Base-by-base conservation (phyloP, 371 early-diverging fungal genomes). In the Zychaea mexicana region DNA sequence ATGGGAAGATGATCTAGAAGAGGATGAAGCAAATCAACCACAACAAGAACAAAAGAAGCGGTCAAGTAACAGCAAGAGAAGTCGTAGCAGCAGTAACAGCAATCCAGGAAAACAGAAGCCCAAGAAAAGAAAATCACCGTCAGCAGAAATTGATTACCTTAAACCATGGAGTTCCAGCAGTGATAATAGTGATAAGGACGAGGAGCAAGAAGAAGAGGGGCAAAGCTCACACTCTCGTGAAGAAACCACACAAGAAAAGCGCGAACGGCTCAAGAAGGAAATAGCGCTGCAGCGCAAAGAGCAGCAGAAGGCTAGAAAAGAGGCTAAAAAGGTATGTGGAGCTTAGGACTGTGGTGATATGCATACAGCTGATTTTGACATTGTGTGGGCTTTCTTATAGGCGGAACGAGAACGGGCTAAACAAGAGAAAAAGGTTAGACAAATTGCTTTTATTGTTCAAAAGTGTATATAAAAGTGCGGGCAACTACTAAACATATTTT, bases 301-400 rank as follows among this genome's bases (percentile, higher is more conserved):
- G 54, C 27, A 17, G 19, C 38, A 53, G 31, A 26, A 49, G 53
- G 47, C 57, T 66, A 62, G 31, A 49, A 57, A 49, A 47, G 47
- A 49, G 53, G 64, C 58, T 33, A 53, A 59, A 19, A 59, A 59
- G 39, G 52, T 46, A 57, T 17, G 24, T 45, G 24, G 42, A 57
- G 60, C 68, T 72, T 60, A 66, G 62, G 27, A 61, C n/a, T n/a
- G n/a, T n/a, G n/a, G 36, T 36, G 36, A 36, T 36, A 2, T 36
- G 8, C 0, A 36, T 36, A 36, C 8, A 36, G 36, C 8, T 36
- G 2, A 36, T 36, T 1, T 10, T 2, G 15, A 36, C 15, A 36
- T 10, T 15, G 36, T n/a, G n/a, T n/a, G n/a, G n/a, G n/a, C n/a
- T n/a, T n/a, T n/a, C n/a, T n/a, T n/a, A n/a, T 42, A 42, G 42